Evolutionary conservation across 352 stramenopile species (phyloP), one percentile per base, ranked within the genome.

Genomic region (Peronospora tabacina): DNA sequence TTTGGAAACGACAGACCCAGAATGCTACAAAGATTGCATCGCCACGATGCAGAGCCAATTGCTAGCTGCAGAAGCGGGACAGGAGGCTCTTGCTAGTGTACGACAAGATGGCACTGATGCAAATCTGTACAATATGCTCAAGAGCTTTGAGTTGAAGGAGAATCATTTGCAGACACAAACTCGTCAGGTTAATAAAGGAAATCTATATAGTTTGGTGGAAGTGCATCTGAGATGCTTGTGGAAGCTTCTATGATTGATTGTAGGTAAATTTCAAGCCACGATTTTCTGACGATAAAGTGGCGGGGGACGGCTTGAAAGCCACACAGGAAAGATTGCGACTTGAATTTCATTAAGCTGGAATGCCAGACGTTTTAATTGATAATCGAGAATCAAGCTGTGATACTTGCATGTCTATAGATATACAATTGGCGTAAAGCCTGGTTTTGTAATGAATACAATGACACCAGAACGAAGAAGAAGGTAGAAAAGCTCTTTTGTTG

Each of bases 381-480:
- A n/a, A n/a, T n/a, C n/a, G n/a, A 26, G 22, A 37, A 2, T 15
- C 45, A 15, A 60, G 0, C n/a, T 54, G 11, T 55, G 0, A 10
- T 13, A 19, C 34, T 7, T 38, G 28, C 1, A 41, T 3, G 7
- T 5, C 19, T 11, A 5, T 34, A 89, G 78, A 62, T 91, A 26
- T 69, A 88, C 45, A 83, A 83, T 91, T 46, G 62, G 86, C 48
- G 78, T 90, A 12, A 57, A 68, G 19, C 70, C 81, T 33, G 81
- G 78, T 12, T 91, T 91, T 29, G 78, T 90, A 33, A 77, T 91
- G 57, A 91, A 90, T 82, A 76, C 9, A 70, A 41, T 8, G 73
- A 90, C 9, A 20, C 77, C 12, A 63, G 75, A 36, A 81, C 52
- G 29, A 75, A 80, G 44, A 80, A 76, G 13, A 90, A 90, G 60